phyloP scores from a whole-genome alignment of 371 early-diverging fungal genomes.

The Dinochytrium kinnereticum region DNA sequence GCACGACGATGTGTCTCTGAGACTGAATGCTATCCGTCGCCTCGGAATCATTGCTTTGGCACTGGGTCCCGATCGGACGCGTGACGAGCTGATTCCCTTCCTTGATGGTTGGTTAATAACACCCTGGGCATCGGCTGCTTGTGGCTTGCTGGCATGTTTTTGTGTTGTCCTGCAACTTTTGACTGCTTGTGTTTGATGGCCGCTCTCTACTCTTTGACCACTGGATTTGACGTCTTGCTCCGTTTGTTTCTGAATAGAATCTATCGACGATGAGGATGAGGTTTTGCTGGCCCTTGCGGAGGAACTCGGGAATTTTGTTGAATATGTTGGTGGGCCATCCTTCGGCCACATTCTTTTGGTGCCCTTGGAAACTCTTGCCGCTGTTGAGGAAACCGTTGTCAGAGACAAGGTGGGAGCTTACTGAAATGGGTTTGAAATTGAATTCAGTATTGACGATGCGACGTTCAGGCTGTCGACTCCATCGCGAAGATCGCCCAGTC shows the following conservation, averaged over 20 bases:
- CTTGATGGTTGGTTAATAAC: slow-evolving; percentile 77
- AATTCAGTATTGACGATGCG: no score
- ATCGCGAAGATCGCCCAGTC: slow-evolving; percentile 77
- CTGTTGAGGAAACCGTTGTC: slow-evolving; percentile 96
- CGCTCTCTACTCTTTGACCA: no score
- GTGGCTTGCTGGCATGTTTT: background rate
- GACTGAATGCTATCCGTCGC: slow-evolving; percentile 91
- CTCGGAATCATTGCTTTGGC: slow-evolving; percentile 92
- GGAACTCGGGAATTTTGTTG: slow-evolving; percentile 88
- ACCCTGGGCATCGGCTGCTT: background rate
- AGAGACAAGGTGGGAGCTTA: slow-evolving; percentile 86
- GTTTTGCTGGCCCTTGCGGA: slow-evolving; percentile 91
- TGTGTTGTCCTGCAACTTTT: background rate
- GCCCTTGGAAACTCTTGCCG: slow-evolving; percentile 93
- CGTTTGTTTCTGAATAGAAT: slow-evolving; percentile 65
- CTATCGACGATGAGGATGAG: slow-evolving; percentile 98
- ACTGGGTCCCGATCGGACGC: slow-evolving; percentile 92
- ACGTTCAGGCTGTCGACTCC: slow-evolving; percentile 87
- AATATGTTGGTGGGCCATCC: slow-evolving; percentile 88
- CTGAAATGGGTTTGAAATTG: no score
- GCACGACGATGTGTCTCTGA: slow-evolving; percentile 92
- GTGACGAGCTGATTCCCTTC: slow-evolving; percentile 96
- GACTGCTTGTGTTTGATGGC: background rate
- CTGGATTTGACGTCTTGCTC: no score
- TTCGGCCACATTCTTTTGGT: slow-evolving; percentile 84